These are phyloP conservation scores for Kalmanozyma brasiliensis DNA, from an alignment of 1,284 basidiomycete species.

Conservation along the genomic window DNA sequence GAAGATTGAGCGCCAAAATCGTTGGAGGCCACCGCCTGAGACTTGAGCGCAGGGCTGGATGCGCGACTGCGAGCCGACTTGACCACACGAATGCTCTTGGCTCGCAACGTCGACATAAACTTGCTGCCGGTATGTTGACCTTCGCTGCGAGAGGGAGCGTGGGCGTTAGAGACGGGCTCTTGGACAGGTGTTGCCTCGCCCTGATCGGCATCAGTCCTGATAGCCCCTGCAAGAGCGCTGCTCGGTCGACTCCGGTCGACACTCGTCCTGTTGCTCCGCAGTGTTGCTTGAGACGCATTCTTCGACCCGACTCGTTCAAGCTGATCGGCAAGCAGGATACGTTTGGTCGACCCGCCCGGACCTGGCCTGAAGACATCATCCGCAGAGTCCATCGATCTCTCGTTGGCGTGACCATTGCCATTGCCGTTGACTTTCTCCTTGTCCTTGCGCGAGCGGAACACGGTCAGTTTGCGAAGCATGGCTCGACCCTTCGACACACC, in stretches of 20 bases:
- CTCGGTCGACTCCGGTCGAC: conserved; percentile 10
- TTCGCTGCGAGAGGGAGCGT: conserved; percentile 26
- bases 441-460: conserved; percentile 50
- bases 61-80: conserved; percentile 32
- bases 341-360: conserved; percentile 50
- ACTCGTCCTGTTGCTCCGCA: conserved; percentile 16
- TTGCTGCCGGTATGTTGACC: conserved; percentile 23
- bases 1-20: conserved; percentile 4
- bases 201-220: neutral
- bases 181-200: conserved; percentile 1
- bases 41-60: conserved; percentile 19
- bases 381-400: conserved; percentile 2
- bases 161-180: conserved; percentile 5
- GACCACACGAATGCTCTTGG: conserved; percentile 39
- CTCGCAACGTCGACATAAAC: conserved; percentile 42
- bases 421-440: conserved; percentile 21
- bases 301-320: conserved; percentile 21
- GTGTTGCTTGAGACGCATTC: conserved; percentile 18
- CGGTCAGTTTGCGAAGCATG: conserved; percentile 63
- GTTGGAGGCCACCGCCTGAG: conserved; percentile 4
- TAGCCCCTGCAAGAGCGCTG: neutral
- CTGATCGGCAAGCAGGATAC: conserved; percentile 47
- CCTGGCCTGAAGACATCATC: conserved; percentile 55
- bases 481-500: conserved; percentile 47
- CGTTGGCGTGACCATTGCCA: conserved; percentile 1